Conservation (phyloP, 1,284 basidiomycete genomes). For the Leccinum variabile region DNA sequence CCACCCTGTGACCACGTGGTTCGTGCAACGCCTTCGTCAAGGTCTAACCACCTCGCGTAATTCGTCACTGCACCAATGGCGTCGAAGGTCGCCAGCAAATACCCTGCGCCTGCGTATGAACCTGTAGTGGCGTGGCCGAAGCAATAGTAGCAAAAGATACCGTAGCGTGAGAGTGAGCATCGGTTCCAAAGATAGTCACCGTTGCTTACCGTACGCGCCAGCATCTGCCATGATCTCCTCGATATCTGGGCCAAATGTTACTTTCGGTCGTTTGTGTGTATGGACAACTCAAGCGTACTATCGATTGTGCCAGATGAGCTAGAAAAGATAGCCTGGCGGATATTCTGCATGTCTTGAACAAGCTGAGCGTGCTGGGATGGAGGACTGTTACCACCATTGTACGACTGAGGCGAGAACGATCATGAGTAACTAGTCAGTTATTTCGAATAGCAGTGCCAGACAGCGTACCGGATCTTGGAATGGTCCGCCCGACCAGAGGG, state of each 20-base stretch:
- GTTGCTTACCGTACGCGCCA: constrained; percentile 60
- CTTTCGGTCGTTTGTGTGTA: neutral
- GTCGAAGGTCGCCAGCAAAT: constrained; percentile 53
- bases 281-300: constrained; percentile 39
- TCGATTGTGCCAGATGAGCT: constrained; percentile 59
- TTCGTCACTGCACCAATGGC: constrained; percentile 42
- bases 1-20: constrained; percentile 59
- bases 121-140: constrained; percentile 40
- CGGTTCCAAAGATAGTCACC: neutral
- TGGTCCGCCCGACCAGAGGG: constrained; percentile 73
- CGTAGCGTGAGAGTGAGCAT: neutral
- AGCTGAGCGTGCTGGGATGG: constrained; percentile 45
- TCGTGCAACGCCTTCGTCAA: constrained; percentile 58
- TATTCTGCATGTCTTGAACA: constrained; percentile 50
- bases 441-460: neutral
- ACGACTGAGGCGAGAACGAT: constrained; percentile 38
- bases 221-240: constrained; percentile 49
- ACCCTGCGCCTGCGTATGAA: constrained; percentile 67
- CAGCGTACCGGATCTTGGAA: constrained; percentile 58
- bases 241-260: constrained; percentile 45
- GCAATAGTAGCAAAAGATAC: constrained; percentile 1
- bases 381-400: constrained; percentile 70
- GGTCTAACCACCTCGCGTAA: constrained; percentile 67
- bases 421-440: constrained; percentile 3
- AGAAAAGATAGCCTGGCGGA: constrained; percentile 57